Evolutionary conservation across 345 rosid genomes (phyloP).

Genomic region (Salix arbutifolia): DNA sequence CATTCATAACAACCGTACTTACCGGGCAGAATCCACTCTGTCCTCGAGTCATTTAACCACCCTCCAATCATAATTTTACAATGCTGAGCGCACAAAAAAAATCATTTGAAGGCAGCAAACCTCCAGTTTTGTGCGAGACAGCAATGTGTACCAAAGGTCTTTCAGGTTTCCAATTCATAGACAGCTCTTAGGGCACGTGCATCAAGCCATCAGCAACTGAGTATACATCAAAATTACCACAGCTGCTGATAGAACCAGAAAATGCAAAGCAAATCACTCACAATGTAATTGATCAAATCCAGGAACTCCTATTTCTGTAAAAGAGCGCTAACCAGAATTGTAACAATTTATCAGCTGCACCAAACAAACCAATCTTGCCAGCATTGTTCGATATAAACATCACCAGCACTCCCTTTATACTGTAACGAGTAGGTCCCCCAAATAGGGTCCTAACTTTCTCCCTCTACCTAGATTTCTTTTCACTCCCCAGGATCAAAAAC

Average conservation of each 20-base stretch:
- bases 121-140: not conserved
- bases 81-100: not conserved
- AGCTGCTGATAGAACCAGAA: too few relatives aligned
- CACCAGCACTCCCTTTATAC: not conserved
- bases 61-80: not conserved
- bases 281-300: too few relatives aligned
- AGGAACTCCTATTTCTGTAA: too few relatives aligned
- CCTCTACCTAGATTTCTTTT: not conserved
- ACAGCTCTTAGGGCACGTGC: not conserved
- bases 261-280: too few relatives aligned
- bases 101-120: not conserved
- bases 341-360: not conserved
- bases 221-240: too few relatives aligned
- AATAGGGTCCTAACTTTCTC: not conserved
- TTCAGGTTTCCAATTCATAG: not conserved
- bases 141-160: not conserved
- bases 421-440: not conserved
- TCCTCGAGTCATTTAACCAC: not conserved
- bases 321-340: too few relatives aligned
- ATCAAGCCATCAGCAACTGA: not conserved
- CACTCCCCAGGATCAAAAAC: not conserved
- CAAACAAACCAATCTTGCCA: not conserved
- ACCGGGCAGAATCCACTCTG: not conserved
- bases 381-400: not conserved
- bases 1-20: too few relatives aligned